These are phyloP conservation scores for Marasmius oreades DNA, from an alignment of 1,284 basidiomycete species.

Conservation along the genomic window DNA sequence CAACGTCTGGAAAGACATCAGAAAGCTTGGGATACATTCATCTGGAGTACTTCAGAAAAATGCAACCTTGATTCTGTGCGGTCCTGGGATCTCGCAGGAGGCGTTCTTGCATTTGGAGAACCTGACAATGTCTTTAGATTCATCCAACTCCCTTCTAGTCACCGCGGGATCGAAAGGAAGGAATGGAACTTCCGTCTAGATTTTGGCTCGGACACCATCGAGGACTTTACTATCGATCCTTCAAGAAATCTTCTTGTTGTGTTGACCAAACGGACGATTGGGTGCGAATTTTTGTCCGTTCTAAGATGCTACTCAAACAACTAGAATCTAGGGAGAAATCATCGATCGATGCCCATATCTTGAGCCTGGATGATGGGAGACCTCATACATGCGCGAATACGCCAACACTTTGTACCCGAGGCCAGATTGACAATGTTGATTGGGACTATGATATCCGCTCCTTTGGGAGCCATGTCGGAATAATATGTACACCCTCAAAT, in stretches of 20 bases:
- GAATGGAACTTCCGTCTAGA: constrained; percentile 17
- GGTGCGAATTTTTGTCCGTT: neutral
- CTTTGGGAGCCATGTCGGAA: constrained; percentile 6
- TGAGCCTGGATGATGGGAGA: constrained; percentile 7
- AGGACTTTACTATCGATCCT: constrained; percentile 23
- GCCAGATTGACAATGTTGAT: neutral
- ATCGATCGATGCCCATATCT: constrained; percentile 1
- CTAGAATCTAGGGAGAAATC: neutral
- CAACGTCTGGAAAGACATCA: constrained; percentile 14
- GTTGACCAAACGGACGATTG: constrained; percentile 5
- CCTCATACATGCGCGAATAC: constrained; percentile 6
- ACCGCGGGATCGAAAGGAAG: constrained; percentile 12
- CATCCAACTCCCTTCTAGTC: constrained; percentile 17
- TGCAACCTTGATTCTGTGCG: neutral
- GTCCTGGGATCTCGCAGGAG: constrained; percentile 21
- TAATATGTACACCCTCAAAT: constrained; percentile 3
- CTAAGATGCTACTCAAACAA: neutral
- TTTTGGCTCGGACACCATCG: constrained; percentile 1
- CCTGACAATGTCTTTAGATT: constrained; percentile 12
- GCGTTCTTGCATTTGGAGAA: constrained; percentile 16
- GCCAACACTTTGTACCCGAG: neutral
- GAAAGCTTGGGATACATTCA: constrained; percentile 16
- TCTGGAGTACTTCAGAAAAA: constrained; percentile 6
- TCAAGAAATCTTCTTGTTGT: constrained; percentile 21
- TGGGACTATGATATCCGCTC: constrained; percentile 7